Evolutionary conservation across 2,329 filamentous ascomycete species (phyloP).

Genomic region (Neofusicoccum parvum): DNA sequence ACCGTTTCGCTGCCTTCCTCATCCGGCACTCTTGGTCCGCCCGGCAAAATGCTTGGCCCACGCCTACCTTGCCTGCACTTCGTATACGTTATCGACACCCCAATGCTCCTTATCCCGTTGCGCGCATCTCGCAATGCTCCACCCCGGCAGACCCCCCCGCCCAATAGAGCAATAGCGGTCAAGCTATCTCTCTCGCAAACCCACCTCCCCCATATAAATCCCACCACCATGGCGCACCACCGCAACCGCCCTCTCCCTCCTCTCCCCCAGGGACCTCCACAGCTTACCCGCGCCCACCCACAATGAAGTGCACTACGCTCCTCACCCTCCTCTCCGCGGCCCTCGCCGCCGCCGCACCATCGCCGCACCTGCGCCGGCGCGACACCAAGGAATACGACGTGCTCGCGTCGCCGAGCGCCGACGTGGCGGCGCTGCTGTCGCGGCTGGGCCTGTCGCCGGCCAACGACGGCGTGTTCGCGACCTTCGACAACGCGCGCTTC

Average conservation of each 20-base stretch:
- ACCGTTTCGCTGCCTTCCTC: background rate
- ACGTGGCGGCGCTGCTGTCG: background rate
- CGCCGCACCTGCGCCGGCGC: background rate
- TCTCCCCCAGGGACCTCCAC: no score
- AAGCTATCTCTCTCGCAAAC: background rate
- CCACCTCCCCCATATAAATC: background rate
- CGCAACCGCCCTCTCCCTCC: background rate
- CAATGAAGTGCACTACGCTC: background rate
- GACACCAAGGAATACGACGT: slow-evolving; percentile 8
- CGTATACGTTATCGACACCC: background rate
- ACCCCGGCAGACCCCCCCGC: background rate
- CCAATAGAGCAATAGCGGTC: slow-evolving; percentile 1
- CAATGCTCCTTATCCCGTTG: background rate
- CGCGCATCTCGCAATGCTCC: background rate
- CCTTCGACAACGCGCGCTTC: slow-evolving; percentile 13
- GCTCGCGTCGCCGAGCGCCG: background rate
- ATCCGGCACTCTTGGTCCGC: slow-evolving; percentile 11
- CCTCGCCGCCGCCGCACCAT: background rate
- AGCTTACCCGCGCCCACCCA: background rate
- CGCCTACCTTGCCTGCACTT: background rate
- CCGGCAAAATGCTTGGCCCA: background rate
- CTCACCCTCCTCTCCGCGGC: background rate
- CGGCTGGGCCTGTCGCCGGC: background rate
- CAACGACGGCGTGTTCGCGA: background rate
- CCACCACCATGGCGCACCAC: background rate